Evolutionary conservation across 495 filamentous ascomycete genomes (phyloP), one percentile per base, ranked within the genome.

Genomic region (Penicillium robsamsonii): DNA sequence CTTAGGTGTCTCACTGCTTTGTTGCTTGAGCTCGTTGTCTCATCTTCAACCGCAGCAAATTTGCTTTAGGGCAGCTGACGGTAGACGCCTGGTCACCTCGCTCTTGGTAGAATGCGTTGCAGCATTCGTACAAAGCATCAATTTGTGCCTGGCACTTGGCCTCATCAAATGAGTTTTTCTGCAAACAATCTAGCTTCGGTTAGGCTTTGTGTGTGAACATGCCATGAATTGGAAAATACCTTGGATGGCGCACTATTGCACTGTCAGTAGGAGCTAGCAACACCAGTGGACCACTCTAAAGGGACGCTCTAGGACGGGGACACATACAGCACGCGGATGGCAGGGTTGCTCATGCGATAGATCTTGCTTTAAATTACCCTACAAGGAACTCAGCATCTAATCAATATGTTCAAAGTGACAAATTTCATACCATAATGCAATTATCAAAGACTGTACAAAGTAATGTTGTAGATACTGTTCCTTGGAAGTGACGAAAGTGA

Each of bases 61-160:
- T 81, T 38, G 89, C 79, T 65, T 95, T 95, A 3, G 94, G 94
- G 65, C 94, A 99, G 75, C 90, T 93, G 11, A 83, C 83, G 2
- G 85, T 87, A 30, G 81, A 82, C 12, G 90, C 91, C 17, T 83
- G 73, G 42, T 96, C 89, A 6, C 95, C 93, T 49, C 87, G 81
- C 50, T 81, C 79, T 66, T 86, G 71, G 74, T 99, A 97, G 71
- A 99, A 96, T 30, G 81, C 77, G 59, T 91, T 86, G 72, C 94
- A 99, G 69, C 94, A 99, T 65, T 94, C 87, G 69, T 97, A 99
- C 22, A 99, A 75, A n/a, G 91, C 89, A 68, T 96, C 88, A 46
- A 99, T 82, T 62, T 94, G 79, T 11, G 79, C 69, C 58, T 84
- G 78, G 72, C 94, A 99, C 65, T 87, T 95, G 24, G 83, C 84